Evolutionary conservation across 176 grass and related monocot genomes (phyloP).

Genomic region (Cenchrus americanus): DNA sequence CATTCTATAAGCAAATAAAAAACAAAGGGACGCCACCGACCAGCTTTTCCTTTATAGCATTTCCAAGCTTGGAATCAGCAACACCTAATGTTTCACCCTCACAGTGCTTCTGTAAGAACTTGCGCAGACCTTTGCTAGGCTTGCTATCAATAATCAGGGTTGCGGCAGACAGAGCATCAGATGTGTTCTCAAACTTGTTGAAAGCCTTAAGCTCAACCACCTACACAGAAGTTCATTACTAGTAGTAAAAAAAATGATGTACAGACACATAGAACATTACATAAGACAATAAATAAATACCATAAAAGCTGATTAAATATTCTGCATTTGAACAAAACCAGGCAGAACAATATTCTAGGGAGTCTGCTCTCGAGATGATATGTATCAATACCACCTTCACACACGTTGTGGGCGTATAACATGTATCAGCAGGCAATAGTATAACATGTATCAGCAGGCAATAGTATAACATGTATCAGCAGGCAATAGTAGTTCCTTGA

Average conservation of each 20-base stretch:
- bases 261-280: background rate
- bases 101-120: constrained; percentile 78
- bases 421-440: no score
- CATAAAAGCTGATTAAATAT: background rate
- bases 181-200: constrained; percentile 94
- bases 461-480: no score
- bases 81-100: constrained; percentile 89
- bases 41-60: constrained; percentile 89
- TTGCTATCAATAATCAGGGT: constrained; percentile 92
- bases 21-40: constrained; percentile 28
- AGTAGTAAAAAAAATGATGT: background rate
- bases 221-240: constrained; percentile 34
- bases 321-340: background rate
- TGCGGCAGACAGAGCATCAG: constrained; percentile 76
- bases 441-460: no score
- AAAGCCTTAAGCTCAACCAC: constrained; percentile 97
- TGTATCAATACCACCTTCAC: no score
- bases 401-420: background rate
- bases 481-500: background rate
- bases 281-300: no score
- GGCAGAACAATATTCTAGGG: background rate
- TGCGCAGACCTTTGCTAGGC: constrained; percentile 85
- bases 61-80: constrained; percentile 91
- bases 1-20: constrained; percentile 18
- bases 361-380: background rate